Base-by-base conservation (phyloP, 345 rosid species). In the Gossypium sturtianum region DNA sequence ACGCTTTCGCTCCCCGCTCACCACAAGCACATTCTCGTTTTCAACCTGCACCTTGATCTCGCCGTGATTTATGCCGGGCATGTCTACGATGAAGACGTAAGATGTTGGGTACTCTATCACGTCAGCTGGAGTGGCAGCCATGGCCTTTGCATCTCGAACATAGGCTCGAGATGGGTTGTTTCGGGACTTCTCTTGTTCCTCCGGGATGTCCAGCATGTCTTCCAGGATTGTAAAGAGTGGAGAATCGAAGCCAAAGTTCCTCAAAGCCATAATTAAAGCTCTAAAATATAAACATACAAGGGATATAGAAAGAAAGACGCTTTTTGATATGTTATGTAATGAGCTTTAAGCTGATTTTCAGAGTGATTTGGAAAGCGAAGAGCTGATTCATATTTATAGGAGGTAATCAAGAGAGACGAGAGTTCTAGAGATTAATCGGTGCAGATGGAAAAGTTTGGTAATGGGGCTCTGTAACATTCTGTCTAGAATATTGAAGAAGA, bases 121-220 rank as follows among this genome's bases (percentile, higher is more conserved):
- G 43, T 91, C 98, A 0, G 94, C 97, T 0, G 94, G 93, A 3
- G 98, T 94, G 2, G 87, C 81, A 0, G 98, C 96, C 98, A 91
- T 94, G 0, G 98, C 97, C 59, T 85, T 85, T 0, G 90, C 89
- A 27, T 93, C 98, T 0, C 94, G 77, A 10, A 87, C 78, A 71
- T 89, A 91, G 17, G 81, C 80, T n/a, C 84, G 78, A 0, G 97
- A 77, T 0, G 92, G 94, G 0, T 80, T 88, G 62, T 85, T 84
- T 9, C 68, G 71, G n/a, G 74, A 19, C 76, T 80, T 80, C 12
- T 81, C 82, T 0, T 76, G 81, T 3, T 84, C 91, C 15, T 83
- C 80, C 0, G 75, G 77, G 2, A 74, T 19, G 69, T 92, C 94
- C 60, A 87, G 78, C 86, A 88, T 80, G 80, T 93, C 89, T 11